These are phyloP conservation scores for Cunninghamia lanceolata DNA, from an alignment of 75 land plant genomes.

Conservation along the genomic window DNA sequence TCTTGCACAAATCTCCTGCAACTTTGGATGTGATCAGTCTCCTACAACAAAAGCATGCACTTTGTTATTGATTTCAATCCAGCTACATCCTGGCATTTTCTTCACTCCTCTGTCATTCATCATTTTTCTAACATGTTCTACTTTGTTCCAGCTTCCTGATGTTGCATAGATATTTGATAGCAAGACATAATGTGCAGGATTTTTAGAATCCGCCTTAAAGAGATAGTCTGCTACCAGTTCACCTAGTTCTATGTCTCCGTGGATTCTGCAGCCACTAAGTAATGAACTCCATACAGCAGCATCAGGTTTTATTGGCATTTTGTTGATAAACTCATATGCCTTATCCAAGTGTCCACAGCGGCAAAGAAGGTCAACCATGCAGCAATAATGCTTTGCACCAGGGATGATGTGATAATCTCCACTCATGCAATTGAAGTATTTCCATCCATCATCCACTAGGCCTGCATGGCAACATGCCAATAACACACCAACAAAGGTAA, in stretches of 20 bases:
- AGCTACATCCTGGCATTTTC: constrained; percentile 14
- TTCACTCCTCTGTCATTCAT: constrained; percentile 8
- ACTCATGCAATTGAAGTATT: constrained; percentile 49
- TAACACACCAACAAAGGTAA: constrained; percentile 56
- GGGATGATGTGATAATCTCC: constrained; percentile 36
- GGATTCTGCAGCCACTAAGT: constrained; percentile 53
- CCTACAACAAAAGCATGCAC: constrained; percentile 10
- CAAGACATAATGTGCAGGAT: constrained; percentile 22
- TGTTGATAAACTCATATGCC: constrained; percentile 37
- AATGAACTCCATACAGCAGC: constrained; percentile 63
- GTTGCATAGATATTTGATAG: constrained; percentile 26
- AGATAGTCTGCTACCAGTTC: constrained; percentile 31
- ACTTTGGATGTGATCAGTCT: not conserved
- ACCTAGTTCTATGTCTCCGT: constrained; percentile 41
- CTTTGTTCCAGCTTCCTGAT: constrained; percentile 11
- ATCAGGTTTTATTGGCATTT: constrained; percentile 48
- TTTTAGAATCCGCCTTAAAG: constrained; percentile 42
- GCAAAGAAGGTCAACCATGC: constrained; percentile 70
- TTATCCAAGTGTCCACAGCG: constrained; percentile 56
- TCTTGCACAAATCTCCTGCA: not conserved
- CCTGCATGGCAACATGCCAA: constrained; percentile 73
- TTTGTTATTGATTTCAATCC: constrained; percentile 15
- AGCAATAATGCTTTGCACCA: constrained; percentile 52
- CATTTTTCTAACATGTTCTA: constrained; percentile 8
- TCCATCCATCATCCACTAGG: constrained; percentile 45